Base-by-base conservation (phyloP, 257 asterid genomes). In the Salvia miltiorrhiza region DNA sequence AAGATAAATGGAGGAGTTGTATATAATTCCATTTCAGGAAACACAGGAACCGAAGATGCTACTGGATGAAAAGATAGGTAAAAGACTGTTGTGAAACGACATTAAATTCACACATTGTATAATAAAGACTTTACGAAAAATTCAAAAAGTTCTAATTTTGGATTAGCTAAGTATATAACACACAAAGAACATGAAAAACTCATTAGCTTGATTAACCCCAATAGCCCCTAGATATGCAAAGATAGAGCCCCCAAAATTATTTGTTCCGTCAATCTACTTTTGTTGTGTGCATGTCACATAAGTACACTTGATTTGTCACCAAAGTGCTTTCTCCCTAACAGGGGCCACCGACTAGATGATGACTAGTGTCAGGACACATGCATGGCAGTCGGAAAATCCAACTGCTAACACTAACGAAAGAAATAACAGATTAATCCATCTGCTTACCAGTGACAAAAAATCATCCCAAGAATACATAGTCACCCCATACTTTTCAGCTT, bases 391-490 rank as follows among this genome's bases (percentile, higher is more conserved):
- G 5, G n/a, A 58, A 47, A 40, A n/a, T 67, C 17, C 44, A 63
- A 65, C n/a, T 24, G 40, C 30, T 59, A 40, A 55, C 74, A 47
- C 65, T 24, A 37, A 67, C 61, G 72, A 72, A 55, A 63, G 41
- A 64, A 61, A 48, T 24, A 58, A 65, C 17, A 68, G 48, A 55
- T 32, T 28, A 56, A 33, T 52, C 59, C 64, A 57, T 66, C 73
- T 33, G 74, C 94, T 78, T 79, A 93, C 98, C 88, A 82, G 35
- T 73, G 80, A 80, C 74, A 90, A 62, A 81, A 90, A 90, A 35
- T 93, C 92, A 63, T 85, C 84, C 98, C 98, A 93, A 56, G 97
- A 79, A 88, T 83, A 82, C 39, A 83, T 80, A 63, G 83, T 63
- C 71, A 79, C 83, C 35, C 87, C 95, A 79, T 54, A 78, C 16